Conservation (phyloP, 257 asterid genomes). For the Capsicum rhomboideum region DNA sequence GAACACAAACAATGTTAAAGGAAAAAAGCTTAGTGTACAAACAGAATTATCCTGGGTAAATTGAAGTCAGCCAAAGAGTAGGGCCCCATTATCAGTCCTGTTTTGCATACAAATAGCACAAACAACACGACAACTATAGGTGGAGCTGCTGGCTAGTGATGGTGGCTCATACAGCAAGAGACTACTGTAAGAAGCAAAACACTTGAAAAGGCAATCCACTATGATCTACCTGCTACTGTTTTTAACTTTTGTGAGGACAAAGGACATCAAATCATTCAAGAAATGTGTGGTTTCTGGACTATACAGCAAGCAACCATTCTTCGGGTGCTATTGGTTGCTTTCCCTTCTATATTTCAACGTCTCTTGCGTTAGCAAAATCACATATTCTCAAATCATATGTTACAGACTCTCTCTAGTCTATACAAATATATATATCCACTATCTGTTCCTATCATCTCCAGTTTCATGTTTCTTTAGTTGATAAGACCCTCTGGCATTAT, state of each 20-base stretch:
- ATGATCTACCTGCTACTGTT: slow-evolving; percentile 10
- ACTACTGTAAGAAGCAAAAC: slow-evolving; percentile 21
- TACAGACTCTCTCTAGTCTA: too few species aligned
- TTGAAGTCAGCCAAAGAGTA: background rate
- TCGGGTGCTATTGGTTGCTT: background rate
- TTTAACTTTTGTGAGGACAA: slow-evolving; percentile 1
- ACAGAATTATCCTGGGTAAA: background rate
- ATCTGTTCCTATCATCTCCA: background rate
- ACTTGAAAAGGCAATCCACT: slow-evolving; percentile 24
- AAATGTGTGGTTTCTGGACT: background rate
- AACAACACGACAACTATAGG: slow-evolving; percentile 20
- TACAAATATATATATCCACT: background rate
- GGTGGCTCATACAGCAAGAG: slow-evolving; percentile 37
- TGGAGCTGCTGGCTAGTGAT: slow-evolving; percentile 22
- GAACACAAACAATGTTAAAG: background rate
- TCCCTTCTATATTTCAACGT: background rate
- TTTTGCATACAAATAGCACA: slow-evolving; percentile 9
- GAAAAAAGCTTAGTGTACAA: background rate
- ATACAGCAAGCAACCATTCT: background rate
- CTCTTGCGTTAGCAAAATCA: background rate
- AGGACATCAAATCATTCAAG: slow-evolving; percentile 2
- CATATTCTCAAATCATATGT: background rate
- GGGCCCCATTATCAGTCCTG: slow-evolving; percentile 11
- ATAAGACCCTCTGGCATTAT: background rate
- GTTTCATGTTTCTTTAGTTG: background rate